Conservation (phyloP, 2,329 filamentous ascomycete species). For the Trichoderma sp. region DNA sequence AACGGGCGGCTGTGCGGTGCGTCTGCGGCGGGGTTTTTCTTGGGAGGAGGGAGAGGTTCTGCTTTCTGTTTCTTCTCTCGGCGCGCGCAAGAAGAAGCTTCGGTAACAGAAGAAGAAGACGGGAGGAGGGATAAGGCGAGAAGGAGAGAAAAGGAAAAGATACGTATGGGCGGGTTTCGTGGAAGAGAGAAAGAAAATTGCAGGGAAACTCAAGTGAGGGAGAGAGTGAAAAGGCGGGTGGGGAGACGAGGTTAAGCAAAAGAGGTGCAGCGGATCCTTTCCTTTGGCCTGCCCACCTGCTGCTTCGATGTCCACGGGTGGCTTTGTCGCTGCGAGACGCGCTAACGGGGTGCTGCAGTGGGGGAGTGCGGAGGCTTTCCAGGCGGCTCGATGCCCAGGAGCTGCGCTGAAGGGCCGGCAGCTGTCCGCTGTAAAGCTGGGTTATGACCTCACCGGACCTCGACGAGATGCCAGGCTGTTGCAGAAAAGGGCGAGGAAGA, state of each 20-base stretch:
- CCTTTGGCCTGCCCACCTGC: neutral
- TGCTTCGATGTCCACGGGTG: neutral
- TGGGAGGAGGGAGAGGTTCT: neutral
- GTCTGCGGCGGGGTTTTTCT: slow-evolving; percentile 28
- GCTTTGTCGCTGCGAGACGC: slow-evolving; percentile 14
- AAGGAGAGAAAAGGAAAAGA: too few species aligned
- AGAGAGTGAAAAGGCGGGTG: slow-evolving; percentile 27
- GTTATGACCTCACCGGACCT: too few species aligned
- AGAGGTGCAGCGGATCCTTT: slow-evolving; percentile 22
- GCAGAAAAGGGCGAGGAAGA: too few species aligned
- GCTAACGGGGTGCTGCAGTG: slow-evolving; percentile 19
- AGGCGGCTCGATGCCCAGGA: slow-evolving; percentile 23
- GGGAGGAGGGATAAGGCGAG: neutral
- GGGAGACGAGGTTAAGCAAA: slow-evolving; percentile 27
- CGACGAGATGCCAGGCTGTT: too few species aligned
- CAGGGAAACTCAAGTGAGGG: slow-evolving; percentile 5
- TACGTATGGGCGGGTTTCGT: slow-evolving; percentile 3
- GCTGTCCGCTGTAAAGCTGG: neutral
- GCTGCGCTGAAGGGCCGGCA: neutral
- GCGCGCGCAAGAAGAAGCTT: slow-evolving; percentile 14
- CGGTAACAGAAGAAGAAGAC: slow-evolving; percentile 3
- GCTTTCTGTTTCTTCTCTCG: slow-evolving; percentile 1
- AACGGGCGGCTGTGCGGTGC: slow-evolving; percentile 33
- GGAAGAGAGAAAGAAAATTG: slow-evolving; percentile 22
- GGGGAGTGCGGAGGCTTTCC: slow-evolving; percentile 8